These are phyloP conservation scores for Friedmanniomyces simplex DNA, from an alignment of 495 filamentous ascomycete species.

Conservation along the genomic window DNA sequence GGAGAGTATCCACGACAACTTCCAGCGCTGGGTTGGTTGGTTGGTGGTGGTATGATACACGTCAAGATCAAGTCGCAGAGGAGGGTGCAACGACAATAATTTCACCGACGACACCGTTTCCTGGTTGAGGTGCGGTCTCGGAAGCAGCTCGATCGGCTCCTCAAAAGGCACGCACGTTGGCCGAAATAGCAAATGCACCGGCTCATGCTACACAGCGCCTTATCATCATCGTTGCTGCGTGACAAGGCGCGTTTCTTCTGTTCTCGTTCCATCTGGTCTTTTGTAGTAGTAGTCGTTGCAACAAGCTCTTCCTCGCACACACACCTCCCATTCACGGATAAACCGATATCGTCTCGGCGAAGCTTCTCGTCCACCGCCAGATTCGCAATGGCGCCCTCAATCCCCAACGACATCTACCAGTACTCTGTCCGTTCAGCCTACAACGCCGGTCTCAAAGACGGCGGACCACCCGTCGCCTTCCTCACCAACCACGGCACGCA, in stretches of 20 bases:
- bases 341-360: background rate
- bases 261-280: background rate
- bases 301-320: background rate
- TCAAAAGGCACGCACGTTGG: background rate
- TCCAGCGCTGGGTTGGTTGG: no score
- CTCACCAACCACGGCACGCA: slow-evolving; percentile 22
- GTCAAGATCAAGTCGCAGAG: no score
- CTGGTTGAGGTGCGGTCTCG: no score
- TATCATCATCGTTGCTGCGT: background rate
- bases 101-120: no score
- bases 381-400: slow-evolving; percentile 14
- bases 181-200: background rate
- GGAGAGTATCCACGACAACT: no score
- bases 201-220: background rate
- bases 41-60: no score
- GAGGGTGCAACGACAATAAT: no score
- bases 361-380: background rate
- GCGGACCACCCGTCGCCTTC: slow-evolving; percentile 18
- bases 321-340: background rate
- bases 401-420: slow-evolving; percentile 26
- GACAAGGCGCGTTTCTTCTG: background rate
- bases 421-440: slow-evolving; percentile 21
- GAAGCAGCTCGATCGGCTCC: background rate
- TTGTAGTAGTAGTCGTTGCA: background rate
- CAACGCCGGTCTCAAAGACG: slow-evolving; percentile 15